Conservation (phyloP, 2,329 filamentous ascomycete species). For the Aspergillus fructus region DNA sequence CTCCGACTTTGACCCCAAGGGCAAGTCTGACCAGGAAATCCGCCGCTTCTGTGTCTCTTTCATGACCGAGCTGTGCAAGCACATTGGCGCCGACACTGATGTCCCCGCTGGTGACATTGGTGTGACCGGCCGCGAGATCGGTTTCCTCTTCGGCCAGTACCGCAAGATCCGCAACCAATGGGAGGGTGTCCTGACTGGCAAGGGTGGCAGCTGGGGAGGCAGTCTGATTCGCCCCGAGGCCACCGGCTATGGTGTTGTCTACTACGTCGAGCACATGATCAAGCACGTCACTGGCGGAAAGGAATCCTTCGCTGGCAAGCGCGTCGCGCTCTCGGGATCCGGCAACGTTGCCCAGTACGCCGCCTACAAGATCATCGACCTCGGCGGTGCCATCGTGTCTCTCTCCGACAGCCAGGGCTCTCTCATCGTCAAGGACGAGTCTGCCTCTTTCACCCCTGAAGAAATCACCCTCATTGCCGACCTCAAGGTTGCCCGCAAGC, state of each 20-base stretch:
- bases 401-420: slow-evolving; percentile 89
- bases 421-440: slow-evolving; percentile 71
- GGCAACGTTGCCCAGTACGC: slow-evolving; percentile 98
- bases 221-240: slow-evolving; percentile 93
- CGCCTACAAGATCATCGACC: slow-evolving; percentile 92
- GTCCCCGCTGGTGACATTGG: slow-evolving; percentile 97
- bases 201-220: slow-evolving; percentile 91
- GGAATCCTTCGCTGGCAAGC: slow-evolving; percentile 85
- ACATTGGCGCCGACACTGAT: slow-evolving; percentile 95
- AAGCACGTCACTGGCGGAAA: slow-evolving; percentile 74
- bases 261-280: slow-evolving; percentile 97
- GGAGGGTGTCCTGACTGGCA: slow-evolving; percentile 95
- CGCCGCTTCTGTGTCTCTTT: slow-evolving; percentile 94
- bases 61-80: slow-evolving; percentile 92
- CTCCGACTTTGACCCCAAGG: slow-evolving; percentile 98
- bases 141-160: slow-evolving; percentile 93
- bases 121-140: slow-evolving; percentile 87
- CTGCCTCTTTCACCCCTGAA: slow-evolving; percentile 70
- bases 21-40: slow-evolving; percentile 96
- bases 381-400: slow-evolving; percentile 87
- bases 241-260: slow-evolving; percentile 93
- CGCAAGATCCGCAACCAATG: slow-evolving; percentile 83
- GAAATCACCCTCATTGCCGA: slow-evolving; percentile 76
- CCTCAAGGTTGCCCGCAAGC: slow-evolving; percentile 83
- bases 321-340: slow-evolving; percentile 91